phyloP scores from a whole-genome alignment of 306 rosid species.

The Quercus parvula region DNA sequence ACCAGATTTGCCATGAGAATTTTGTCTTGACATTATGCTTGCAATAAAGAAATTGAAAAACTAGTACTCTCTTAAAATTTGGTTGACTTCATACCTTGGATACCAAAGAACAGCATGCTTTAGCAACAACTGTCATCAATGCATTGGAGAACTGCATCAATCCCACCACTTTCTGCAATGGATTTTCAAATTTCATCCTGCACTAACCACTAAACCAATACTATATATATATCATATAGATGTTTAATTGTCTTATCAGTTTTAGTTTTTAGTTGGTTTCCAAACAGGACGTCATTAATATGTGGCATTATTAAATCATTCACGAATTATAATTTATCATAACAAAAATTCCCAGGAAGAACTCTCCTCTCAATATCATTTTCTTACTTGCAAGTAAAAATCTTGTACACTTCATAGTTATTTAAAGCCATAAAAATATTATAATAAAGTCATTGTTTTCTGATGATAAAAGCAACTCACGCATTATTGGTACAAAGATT shows the following conservation, averaged over 20 bases:
- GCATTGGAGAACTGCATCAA: constrained; percentile 65
- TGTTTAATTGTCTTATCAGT: neutral
- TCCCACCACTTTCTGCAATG: constrained; percentile 52
- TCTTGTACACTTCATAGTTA: neutral
- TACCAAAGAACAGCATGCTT: constrained; percentile 78
- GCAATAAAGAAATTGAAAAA: neutral
- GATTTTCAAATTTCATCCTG: constrained; percentile 65
- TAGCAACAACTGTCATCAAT: constrained; percentile 59
- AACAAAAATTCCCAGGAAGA: neutral
- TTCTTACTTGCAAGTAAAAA: neutral
- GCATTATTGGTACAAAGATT: neutral
- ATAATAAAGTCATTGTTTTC: neutral
- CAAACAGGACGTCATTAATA: neutral
- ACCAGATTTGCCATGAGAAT: neutral
- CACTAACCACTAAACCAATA: neutral
- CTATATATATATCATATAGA: neutral
- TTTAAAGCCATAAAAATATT: neutral
- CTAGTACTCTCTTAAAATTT: neutral
- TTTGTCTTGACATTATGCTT: neutral
- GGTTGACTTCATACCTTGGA: constrained; percentile 55
- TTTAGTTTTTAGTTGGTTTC: neutral
- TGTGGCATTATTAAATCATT: neutral
- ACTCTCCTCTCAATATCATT: neutral
- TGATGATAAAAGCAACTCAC: neutral
- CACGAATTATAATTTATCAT: neutral